A percentile compares a stretch with the other conserved stretches of the same genome.
phyloP scores from a whole-genome alignment of 1,284 basidiomycete species.

The Cutaneotrichosporon sp. region DNA sequence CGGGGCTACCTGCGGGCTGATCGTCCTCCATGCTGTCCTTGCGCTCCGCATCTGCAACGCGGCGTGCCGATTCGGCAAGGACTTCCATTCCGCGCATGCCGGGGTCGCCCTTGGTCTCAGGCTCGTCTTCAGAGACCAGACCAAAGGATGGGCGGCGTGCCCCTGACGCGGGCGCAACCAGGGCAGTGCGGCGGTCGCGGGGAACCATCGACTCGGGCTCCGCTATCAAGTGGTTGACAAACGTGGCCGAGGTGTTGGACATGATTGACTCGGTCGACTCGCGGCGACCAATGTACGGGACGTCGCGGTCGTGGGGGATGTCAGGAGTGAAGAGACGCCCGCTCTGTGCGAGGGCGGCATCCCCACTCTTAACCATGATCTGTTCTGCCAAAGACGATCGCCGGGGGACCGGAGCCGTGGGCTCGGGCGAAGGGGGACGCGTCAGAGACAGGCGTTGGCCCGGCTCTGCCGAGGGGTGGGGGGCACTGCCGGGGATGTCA shows the following conservation, averaged over 20 bases:
- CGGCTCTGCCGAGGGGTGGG: background rate
- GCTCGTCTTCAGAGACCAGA: slow-evolving; percentile 24
- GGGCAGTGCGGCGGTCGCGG: slow-evolving; percentile 4
- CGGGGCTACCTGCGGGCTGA: slow-evolving; percentile 17
- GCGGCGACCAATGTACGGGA: slow-evolving; percentile 24
- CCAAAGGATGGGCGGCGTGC: slow-evolving; percentile 5
- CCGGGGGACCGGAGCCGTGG: slow-evolving; percentile 17
- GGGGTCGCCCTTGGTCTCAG: slow-evolving; percentile 28
- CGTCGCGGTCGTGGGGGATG: background rate
- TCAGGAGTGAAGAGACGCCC: slow-evolving; percentile 8
- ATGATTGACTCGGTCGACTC: slow-evolving; percentile 34
- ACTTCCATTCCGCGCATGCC: slow-evolving; percentile 49
- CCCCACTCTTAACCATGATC: slow-evolving; percentile 44
- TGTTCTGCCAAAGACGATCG: slow-evolving; percentile 44
- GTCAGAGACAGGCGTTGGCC: slow-evolving; percentile 22
- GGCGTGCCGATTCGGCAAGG: slow-evolving; percentile 39
- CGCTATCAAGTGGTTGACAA: background rate
- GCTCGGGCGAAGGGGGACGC: slow-evolving; percentile 34
- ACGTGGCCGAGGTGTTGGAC: background rate
- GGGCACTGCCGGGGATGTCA: background rate
- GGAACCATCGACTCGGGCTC: background rate
- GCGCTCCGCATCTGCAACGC: slow-evolving; percentile 40
- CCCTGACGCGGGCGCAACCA: background rate
- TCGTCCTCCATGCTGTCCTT: slow-evolving; percentile 19
- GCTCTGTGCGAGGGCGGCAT: slow-evolving; percentile 32